Evolutionary conservation across 1,284 basidiomycete genomes (phyloP), one percentile per base, ranked within the genome.

Genomic region (Takashimella tepidaria): DNA sequence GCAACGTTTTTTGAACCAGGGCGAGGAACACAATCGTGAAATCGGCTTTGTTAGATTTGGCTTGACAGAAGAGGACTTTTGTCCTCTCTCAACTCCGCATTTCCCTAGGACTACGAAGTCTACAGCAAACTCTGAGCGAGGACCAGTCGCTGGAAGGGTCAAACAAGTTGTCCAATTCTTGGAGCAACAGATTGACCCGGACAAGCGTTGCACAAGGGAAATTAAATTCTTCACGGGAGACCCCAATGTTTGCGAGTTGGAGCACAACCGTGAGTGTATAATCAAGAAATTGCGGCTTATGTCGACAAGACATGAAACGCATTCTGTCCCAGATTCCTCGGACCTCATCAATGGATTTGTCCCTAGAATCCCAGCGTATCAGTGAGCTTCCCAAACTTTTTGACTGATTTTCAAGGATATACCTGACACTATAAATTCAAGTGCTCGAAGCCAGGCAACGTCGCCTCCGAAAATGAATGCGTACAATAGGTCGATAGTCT

Each of bases 321-420:
- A 55, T 57, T 20, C 54, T 60, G 13, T 27, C 49, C 23, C 37
- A 50, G 20, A 16, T 45, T 16, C 13, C 43, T 12, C 5, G 41
- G 0, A 51, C 54, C 20, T 31, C 49, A 47, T 60, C 59, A 13
- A 46, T 45, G n/a, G 59, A 60, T 43, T 54, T 57, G 6, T 55
- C 56, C 20, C 45, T 49, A 16, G 55, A 57, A 22, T 50, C 51
- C 20, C 57, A 60, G 45, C 56, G 51, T 2, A 53, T 60, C 49
- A 60, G 59, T 57, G 19, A 12, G 56, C 43, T 2, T 3, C 12
- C 5, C 31, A 37, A 37, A 37, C 16, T 16, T 37, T 37, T 37
- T n/a, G n/a, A n/a, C n/a, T n/a, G n/a, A n/a, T n/a, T n/a, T n/a
- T n/a, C n/a, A n/a, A n/a, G n/a, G n/a, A n/a, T n/a, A n/a, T n/a